phyloP scores from a whole-genome alignment of 305 asterid genomes.

The Fraxinus paxiana region DNA sequence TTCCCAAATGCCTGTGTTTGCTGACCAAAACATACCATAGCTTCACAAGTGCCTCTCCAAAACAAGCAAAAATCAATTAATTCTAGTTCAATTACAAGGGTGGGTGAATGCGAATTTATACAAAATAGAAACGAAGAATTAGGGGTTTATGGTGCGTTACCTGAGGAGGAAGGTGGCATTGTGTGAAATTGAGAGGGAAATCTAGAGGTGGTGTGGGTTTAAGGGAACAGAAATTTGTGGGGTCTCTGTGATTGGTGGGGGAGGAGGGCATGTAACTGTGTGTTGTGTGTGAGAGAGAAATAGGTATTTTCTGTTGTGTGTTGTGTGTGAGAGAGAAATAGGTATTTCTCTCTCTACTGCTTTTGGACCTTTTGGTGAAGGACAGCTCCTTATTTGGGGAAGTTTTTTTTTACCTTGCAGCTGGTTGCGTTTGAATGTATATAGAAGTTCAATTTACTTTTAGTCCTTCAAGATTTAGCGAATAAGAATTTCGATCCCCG shows the following conservation, averaged over 20 bases:
- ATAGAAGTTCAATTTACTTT: background rate
- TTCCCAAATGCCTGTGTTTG: background rate
- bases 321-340: background rate
- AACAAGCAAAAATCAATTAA: background rate
- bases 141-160: slow-evolving; percentile 21
- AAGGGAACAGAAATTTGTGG: slow-evolving; percentile 29
- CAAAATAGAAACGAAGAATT: background rate
- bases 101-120: background rate
- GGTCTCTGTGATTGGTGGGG: slow-evolving; percentile 31
- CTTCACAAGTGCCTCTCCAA: background rate
- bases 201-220: slow-evolving; percentile 8
- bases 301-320: background rate
- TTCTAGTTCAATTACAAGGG: background rate
- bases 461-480: background rate
- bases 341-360: background rate
- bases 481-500: background rate
- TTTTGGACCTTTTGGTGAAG: background rate
- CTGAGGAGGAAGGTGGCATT: slow-evolving; percentile 62
- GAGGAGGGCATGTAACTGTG: background rate
- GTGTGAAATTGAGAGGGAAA: slow-evolving; percentile 14
- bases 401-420: background rate
- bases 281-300: background rate
- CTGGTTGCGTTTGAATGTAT: background rate
- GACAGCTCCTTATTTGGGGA: background rate
- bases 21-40: background rate